Conservation (phyloP, 805 yeast species). For the Candida sanyiensis region DNA sequence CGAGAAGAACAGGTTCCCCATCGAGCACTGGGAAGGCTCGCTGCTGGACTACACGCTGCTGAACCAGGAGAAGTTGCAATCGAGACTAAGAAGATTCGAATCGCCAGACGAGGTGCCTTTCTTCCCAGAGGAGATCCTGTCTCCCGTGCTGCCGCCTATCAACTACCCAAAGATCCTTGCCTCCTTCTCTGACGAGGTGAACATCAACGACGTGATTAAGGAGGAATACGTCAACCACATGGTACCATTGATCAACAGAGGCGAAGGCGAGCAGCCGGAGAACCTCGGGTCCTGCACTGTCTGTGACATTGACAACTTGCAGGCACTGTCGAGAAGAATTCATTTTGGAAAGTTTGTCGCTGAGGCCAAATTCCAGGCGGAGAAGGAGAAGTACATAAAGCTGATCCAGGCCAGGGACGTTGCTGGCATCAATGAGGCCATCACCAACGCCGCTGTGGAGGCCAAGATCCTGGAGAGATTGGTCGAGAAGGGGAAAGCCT, state of each 20-base stretch:
- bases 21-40: constrained; percentile 70
- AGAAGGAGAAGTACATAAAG: constrained; percentile 54
- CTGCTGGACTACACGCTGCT: constrained; percentile 82
- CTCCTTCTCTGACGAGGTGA: constrained; percentile 64
- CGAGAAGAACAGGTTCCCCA: constrained; percentile 45
- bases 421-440: constrained; percentile 68
- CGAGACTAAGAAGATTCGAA: constrained; percentile 83
- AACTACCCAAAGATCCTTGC: constrained; percentile 79
- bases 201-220: constrained; percentile 66
- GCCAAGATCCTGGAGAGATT: constrained; percentile 74
- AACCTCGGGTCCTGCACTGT: constrained; percentile 83
- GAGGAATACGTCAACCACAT: constrained; percentile 64
- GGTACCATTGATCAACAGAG: constrained; percentile 66
- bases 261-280: constrained; percentile 68
- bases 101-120: constrained; percentile 94
- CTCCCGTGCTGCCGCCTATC: constrained; percentile 73
- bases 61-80: constrained; percentile 67
- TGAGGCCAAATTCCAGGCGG: constrained; percentile 79
- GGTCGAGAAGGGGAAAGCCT: constrained; percentile 72
- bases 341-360: constrained; percentile 98
- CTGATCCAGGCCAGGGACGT: constrained; percentile 63
- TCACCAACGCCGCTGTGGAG: constrained; percentile 87
- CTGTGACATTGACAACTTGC: constrained; percentile 81
- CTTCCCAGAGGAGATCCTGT: constrained; percentile 59
- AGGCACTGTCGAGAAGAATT: constrained; percentile 83